These are phyloP conservation scores for Geotrichum siamense DNA, from an alignment of 1,139 yeast species.

Conservation along the genomic window DNA sequence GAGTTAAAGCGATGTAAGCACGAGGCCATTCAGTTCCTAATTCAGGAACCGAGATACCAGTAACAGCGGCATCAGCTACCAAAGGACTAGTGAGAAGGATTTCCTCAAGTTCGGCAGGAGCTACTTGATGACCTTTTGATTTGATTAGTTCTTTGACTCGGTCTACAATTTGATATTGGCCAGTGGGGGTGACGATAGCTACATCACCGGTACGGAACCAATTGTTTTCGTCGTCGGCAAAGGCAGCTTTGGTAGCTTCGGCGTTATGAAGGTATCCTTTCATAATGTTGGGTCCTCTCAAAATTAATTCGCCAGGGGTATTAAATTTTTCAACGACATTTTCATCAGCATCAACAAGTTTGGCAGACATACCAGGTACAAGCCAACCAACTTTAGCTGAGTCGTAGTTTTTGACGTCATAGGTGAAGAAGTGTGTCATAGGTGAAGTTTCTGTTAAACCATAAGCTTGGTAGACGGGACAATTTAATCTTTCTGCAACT, in stretches of 20 bases:
- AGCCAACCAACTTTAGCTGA: constrained; percentile 43
- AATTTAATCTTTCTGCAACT: constrained; percentile 24
- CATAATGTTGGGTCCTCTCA: constrained; percentile 68
- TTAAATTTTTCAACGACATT: constrained; percentile 49
- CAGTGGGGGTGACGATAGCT: constrained; percentile 47
- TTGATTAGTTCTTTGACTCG: constrained; percentile 76
- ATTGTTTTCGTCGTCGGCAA: constrained; percentile 46
- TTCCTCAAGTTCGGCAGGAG: constrained; percentile 74
- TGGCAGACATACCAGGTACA: constrained; percentile 39
- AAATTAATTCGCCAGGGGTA: constrained; percentile 53
- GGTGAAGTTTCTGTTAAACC: constrained; percentile 53
- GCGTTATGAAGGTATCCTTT: constrained; percentile 52
- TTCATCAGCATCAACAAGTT: constrained; percentile 41
- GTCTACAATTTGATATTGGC: constrained; percentile 58
- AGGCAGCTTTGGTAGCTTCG: constrained; percentile 44
- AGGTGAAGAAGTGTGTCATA: constrained; percentile 25
- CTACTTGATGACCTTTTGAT: constrained; percentile 75
- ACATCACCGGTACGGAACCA: constrained; percentile 82
- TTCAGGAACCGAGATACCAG: constrained; percentile 31
- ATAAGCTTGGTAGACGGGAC: constrained; percentile 51
- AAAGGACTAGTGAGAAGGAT: constrained; percentile 44
- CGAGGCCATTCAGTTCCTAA: constrained; percentile 36
- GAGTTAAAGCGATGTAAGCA: constrained; percentile 32
- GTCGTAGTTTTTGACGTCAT: constrained; percentile 21
- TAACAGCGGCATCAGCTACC: constrained; percentile 35